Conservation (phyloP, 2,329 filamentous ascomycete species). For the Onygena corvina region DNA sequence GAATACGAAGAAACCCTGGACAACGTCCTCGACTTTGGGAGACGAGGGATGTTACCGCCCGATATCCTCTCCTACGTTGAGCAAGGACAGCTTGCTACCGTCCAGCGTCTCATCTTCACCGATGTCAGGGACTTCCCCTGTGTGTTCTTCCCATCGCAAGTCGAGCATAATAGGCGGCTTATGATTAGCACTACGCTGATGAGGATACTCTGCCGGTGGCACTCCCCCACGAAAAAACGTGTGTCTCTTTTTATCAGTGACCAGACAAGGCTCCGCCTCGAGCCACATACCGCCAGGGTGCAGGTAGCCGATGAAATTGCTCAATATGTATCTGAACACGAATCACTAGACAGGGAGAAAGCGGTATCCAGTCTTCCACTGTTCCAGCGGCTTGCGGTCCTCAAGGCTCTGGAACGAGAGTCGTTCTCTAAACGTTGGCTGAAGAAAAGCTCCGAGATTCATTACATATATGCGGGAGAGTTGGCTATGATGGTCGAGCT, state of each 20-base stretch:
- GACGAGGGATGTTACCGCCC: neutral
- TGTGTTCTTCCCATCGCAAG: neutral
- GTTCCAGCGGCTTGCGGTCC: neutral
- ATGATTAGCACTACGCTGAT: neutral
- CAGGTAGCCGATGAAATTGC: neutral
- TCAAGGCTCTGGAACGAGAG: neutral
- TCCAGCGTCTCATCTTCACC: neutral
- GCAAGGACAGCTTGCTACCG: neutral
- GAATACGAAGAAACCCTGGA: neutral
- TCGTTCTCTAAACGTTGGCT: neutral
- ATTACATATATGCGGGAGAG: neutral
- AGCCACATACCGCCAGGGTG: neutral
- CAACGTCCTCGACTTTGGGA: neutral
- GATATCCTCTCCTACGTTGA: neutral
- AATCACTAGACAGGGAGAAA: neutral
- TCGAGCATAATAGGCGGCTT: neutral
- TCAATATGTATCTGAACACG: neutral
- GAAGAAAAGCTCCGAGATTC: neutral
- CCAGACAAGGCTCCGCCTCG: too few relatives aligned
- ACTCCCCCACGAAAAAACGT: too few relatives aligned
- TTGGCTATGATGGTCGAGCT: neutral
- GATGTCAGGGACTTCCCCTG: neutral
- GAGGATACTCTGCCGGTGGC: neutral
- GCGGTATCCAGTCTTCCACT: neutral
- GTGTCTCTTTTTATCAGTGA: too few relatives aligned